Base-by-base conservation (phyloP, 2,329 filamentous ascomycete genomes). In the Paramyrothecium sp. region DNA sequence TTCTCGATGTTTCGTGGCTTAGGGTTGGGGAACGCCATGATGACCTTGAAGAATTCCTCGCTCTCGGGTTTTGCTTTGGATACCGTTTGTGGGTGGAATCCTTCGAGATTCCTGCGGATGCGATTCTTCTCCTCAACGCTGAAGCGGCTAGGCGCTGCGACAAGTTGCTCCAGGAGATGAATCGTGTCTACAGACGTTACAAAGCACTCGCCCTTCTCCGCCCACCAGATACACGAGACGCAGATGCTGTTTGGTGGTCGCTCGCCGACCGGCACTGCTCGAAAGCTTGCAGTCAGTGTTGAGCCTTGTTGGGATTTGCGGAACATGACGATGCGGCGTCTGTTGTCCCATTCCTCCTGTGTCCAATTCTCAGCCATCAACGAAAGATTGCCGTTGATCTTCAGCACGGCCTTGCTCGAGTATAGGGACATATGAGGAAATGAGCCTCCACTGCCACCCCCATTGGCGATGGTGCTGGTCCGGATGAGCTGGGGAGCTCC, bases 1-100 rank as follows among this genome's bases (percentile, higher is more conserved):
- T 99, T 99, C 79, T 98, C 95, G 63, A 99, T 99, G 70, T 98
- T 97, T 61, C 95, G 85, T 19, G 95, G 95, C 75, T 98, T 98
- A 2, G 95, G 95, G 59, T 89, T 91, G 13, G 92, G 92, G 70
- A 98, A 98, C 2, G 87, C 91, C 95, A 99, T 99, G 76, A 99
- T 98, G 67, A 97, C 84, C 78, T 97, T 97, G 86, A 98, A 98
- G 74, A 98, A 98, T 56, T 96, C 92, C 72, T 98, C 94, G 71
- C 91, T 97, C 58, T 98, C 94, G 1, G 87, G 70, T 75, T 96
- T 97, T 57, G 88, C 87, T 75, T 99, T 99, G 65, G 92, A 97
- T 19, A 99, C 92, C 0, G 95, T 99, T 62, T 92, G 77, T 1
- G 95, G 95, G 38, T 91, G 88, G 78, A 97, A 98, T 0, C 93